Evolutionary conservation across 345 rosid species (phyloP), one percentile per base, ranked within the genome.

Genomic region (Salix dunnii): DNA sequence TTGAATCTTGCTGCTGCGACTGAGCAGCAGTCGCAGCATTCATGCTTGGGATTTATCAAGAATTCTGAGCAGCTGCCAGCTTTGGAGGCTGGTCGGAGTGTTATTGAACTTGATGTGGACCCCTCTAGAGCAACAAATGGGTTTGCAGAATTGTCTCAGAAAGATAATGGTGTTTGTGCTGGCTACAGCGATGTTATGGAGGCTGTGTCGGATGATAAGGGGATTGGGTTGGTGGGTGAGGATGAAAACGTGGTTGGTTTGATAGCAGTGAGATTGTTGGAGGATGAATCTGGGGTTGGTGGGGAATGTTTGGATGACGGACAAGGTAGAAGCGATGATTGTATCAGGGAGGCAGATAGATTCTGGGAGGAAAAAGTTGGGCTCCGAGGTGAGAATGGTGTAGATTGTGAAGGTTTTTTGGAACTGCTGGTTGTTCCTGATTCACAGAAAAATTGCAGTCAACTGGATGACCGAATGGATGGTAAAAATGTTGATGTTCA

Each of bases 1-100:
- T 65, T 67, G 40, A 67, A 14, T 38, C 70, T 28, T 58, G 76
- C 76, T 82, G 72, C 69, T n/a, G n/a, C n/a, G 72, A 55, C 42
- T 6, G 85, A 76, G 79, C 60, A 78, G 68, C 78, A 55, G n/a
- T n/a, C n/a, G n/a, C n/a, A n/a, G n/a, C n/a, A n/a, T 78, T 49
- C 48, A 35, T 81, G 75, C 80, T 43, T 61, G 30, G 79, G 73
- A 69, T 74, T 82, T 10, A 51, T 36, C 17, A 71, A 77, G 8
- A 68, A 51, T 80, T 72, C 85, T 48, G 62, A 76, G 77, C 43
- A 42, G 73, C 36, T 48, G 20, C 31, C 30, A 67, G 28, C 72
- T 23, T 36, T 20, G 7, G 73, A 73, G 74, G 13, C 75, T 43
- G 84, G 79, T 76, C 68, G 53, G 35, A 53, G 61, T 81, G 33